A percentile compares a stretch with the other conserved stretches of the same genome.
Evolutionary conservation across 2,329 filamentous ascomycete genomes (phyloP).

Genomic region (Pestalotiopsis sp.): DNA sequence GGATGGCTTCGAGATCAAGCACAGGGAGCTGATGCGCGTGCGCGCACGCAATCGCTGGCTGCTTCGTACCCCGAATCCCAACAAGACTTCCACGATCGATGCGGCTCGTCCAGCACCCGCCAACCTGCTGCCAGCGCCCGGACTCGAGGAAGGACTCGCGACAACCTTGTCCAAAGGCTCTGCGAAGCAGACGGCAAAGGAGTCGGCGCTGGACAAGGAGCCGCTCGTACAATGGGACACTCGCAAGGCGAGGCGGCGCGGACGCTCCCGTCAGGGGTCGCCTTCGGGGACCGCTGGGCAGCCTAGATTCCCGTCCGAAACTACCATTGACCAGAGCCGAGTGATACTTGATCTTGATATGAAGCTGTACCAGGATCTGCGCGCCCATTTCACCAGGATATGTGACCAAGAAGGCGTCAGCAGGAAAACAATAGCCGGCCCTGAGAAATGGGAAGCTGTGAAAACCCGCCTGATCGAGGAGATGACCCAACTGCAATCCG

Average conservation of each 20-base stretch:
- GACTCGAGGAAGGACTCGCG: not conserved
- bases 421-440: slow-evolving; percentile 77
- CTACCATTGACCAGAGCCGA: slow-evolving; percentile 79
- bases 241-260: slow-evolving; percentile 69
- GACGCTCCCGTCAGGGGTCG: slow-evolving; percentile 68
- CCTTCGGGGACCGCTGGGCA: slow-evolving; percentile 69
- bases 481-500: slow-evolving; percentile 62
- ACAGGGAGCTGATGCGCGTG: slow-evolving; percentile 71
- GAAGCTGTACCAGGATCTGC: slow-evolving; percentile 63
- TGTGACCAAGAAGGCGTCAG: slow-evolving; percentile 68
- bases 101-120: not conserved
- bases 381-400: slow-evolving; percentile 70
- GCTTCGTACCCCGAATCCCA: slow-evolving; percentile 63
- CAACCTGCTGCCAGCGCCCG: not conserved
- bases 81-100: slow-evolving; percentile 22
- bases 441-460: slow-evolving; percentile 72
- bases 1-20: slow-evolving; percentile 71
- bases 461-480: slow-evolving; percentile 70
- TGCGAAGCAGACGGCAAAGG: slow-evolving; percentile 55
- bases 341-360: slow-evolving; percentile 67
- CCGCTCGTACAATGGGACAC: slow-evolving; percentile 64
- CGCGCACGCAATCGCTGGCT: slow-evolving; percentile 71
- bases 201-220: slow-evolving; percentile 58
- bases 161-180: slow-evolving; percentile 31
- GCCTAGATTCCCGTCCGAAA: slow-evolving; percentile 80